Evolutionary conservation across 1,139 yeast species (phyloP).

Genomic region (Arxiozyma slooffiae): DNA sequence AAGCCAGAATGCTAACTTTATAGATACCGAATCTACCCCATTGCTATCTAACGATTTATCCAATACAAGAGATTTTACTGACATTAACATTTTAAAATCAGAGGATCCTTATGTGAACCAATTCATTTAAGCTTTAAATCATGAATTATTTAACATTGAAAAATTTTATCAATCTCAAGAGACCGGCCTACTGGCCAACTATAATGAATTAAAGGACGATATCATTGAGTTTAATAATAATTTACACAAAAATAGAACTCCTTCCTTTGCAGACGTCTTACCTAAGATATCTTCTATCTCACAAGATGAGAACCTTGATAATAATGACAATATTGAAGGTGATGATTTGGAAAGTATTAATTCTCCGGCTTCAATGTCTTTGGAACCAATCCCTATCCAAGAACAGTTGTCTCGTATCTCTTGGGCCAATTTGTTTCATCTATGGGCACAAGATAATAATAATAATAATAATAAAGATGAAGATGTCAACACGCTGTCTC

Average conservation of each 20-base stretch:
- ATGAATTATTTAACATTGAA: slow-evolving; percentile 52
- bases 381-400: slow-evolving; percentile 2
- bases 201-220: slow-evolving; percentile 43
- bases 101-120: slow-evolving; percentile 17
- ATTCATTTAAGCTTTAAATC: slow-evolving; percentile 45
- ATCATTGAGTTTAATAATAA: slow-evolving; percentile 26
- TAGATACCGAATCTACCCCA: slow-evolving; percentile 11
- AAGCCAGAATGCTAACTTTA: not conserved
- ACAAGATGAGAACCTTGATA: not conserved
- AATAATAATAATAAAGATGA: slow-evolving; percentile 2
- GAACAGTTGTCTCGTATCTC: not conserved
- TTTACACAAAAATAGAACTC: slow-evolving; percentile 13
- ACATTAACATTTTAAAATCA: slow-evolving; percentile 2
- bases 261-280: slow-evolving; percentile 3
- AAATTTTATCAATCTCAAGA: slow-evolving; percentile 50
- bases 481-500: not conserved
- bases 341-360: not conserved
- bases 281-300: not conserved
- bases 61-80: not conserved
- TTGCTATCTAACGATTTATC: slow-evolving; percentile 8
- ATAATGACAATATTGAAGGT: not conserved
- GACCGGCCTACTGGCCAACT: slow-evolving; percentile 38
- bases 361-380: not conserved
- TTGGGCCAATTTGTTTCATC: slow-evolving; percentile 1
- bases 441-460: not conserved